phyloP scores from a whole-genome alignment of 768 basidiomycete species.

The Rhodotorula babjevae region DNA sequence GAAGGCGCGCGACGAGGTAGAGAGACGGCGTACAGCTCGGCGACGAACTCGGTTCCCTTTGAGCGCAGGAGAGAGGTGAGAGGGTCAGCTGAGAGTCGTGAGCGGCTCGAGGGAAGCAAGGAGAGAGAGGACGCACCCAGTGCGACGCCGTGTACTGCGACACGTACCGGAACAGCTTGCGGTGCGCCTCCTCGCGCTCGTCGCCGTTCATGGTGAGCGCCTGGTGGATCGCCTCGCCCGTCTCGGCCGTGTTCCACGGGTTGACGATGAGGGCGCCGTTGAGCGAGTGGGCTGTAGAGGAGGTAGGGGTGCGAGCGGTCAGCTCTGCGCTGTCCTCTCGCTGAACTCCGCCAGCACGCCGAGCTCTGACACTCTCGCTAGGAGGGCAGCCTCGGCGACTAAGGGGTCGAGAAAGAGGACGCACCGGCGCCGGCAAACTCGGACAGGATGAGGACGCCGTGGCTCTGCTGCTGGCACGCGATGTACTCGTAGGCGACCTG shows the following conservation, averaged over 20 bases:
- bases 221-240: slow-evolving; percentile 93
- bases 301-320: slow-evolving; percentile 41
- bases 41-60: slow-evolving; percentile 24
- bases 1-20: too few species aligned
- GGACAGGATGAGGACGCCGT: slow-evolving; percentile 95
- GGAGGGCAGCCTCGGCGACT: too few species aligned
- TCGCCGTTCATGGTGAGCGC: slow-evolving; percentile 83
- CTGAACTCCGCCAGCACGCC: too few species aligned
- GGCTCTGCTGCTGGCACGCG: slow-evolving; percentile 83
- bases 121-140: slow-evolving; percentile 53
- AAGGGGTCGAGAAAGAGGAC: background rate
- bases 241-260: slow-evolving; percentile 98
- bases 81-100: too few species aligned
- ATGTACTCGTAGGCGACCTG: slow-evolving; percentile 99
- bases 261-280: slow-evolving; percentile 97
- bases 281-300: slow-evolving; percentile 48
- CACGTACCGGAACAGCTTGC: slow-evolving; percentile 91
- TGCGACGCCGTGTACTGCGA: slow-evolving; percentile 88
- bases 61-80: too few species aligned
- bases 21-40: slow-evolving; percentile 1
- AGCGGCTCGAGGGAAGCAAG: background rate
- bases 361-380: too few species aligned
- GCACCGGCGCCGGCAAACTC: slow-evolving; percentile 89
- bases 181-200: slow-evolving; percentile 82
- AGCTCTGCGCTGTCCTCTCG: too few species aligned